Conservation (phyloP, 75 land plant species). For the Isoetes taiwanensis region DNA sequence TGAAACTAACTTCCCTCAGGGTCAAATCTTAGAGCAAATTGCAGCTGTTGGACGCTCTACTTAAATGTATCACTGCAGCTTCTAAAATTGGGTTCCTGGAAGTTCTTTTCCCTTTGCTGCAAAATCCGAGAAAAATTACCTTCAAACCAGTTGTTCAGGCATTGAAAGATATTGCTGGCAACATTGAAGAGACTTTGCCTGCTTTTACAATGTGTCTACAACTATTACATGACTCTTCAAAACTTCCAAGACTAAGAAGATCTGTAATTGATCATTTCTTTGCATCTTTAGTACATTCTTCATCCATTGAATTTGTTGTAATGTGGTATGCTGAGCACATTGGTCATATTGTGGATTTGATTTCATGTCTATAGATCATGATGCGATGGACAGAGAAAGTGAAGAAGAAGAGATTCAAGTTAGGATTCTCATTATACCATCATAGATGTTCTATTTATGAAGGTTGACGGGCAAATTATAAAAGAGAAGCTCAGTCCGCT, state of each 20-base stretch:
- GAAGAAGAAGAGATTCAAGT: conserved; percentile 22
- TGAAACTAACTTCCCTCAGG: conserved; percentile 32
- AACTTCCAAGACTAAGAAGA: conserved; percentile 18
- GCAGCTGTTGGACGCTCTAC: conserved; percentile 15
- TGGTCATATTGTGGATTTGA: conserved; percentile 6
- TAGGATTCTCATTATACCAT: conserved; percentile 22
- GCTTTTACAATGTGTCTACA: conserved; percentile 16
- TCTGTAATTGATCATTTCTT: conserved; percentile 22
- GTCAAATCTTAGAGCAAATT: conserved; percentile 23
- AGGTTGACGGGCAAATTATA: conserved; percentile 12
- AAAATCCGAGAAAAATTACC: conserved; percentile 21
- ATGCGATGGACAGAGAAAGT: conserved; percentile 9
- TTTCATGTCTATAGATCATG: neutral
- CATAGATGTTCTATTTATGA: conserved; percentile 21
- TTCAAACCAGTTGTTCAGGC: conserved; percentile 8
- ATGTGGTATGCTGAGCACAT: conserved; percentile 27
- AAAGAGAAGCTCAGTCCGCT: conserved; percentile 23
- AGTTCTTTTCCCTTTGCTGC: conserved; percentile 34
- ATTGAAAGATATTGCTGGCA: conserved; percentile 14
- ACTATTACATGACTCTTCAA: conserved; percentile 19
- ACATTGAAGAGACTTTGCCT: conserved; percentile 13
- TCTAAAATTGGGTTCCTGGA: conserved; percentile 23
- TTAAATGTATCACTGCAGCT: conserved; percentile 13
- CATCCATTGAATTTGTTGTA: conserved; percentile 20
- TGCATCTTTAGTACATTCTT: conserved; percentile 14